Evolutionary conservation across 805 yeast species (phyloP).

Genomic region (Kodamaea kaohsiungensis): DNA sequence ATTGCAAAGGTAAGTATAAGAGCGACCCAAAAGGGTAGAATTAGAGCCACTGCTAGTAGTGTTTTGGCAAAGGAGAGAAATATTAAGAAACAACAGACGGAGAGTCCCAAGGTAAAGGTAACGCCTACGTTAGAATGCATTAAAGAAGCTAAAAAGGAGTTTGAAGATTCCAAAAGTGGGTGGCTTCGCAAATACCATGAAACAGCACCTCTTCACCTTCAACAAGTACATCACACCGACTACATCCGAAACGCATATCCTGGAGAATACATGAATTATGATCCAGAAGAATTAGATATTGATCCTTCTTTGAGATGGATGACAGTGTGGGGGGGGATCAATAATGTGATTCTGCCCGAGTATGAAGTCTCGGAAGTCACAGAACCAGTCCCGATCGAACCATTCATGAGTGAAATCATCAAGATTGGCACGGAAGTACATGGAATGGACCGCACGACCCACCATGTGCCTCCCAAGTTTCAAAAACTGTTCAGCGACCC

Average conservation of each 20-base stretch:
- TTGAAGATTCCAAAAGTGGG: not conserved
- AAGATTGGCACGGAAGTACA: not conserved
- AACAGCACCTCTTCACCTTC: slow-evolving; percentile 16
- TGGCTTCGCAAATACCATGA: slow-evolving; percentile 7
- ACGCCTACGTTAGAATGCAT: not conserved
- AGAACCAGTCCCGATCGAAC: slow-evolving; percentile 2
- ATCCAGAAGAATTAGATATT: slow-evolving; percentile 34
- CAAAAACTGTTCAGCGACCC: slow-evolving; percentile 23
- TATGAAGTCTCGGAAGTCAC: slow-evolving; percentile 2
- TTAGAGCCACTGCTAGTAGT: slow-evolving; percentile 54
- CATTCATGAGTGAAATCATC: slow-evolving; percentile 1
- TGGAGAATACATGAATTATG: slow-evolving; percentile 35
- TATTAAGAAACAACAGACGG: slow-evolving; percentile 8
- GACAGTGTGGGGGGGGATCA: slow-evolving; percentile 40
- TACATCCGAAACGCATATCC: slow-evolving; percentile 39
- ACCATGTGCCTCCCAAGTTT: slow-evolving; percentile 17
- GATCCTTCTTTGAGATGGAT: slow-evolving; percentile 41
- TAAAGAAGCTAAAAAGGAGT: not conserved
- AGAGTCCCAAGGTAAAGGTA: not conserved
- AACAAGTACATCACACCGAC: slow-evolving; percentile 35
- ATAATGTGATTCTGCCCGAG: slow-evolving; percentile 18
- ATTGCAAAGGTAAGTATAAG: slow-evolving; percentile 54
- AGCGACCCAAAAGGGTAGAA: slow-evolving; percentile 53
- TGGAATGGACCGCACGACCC: not conserved
- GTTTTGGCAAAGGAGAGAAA: slow-evolving; percentile 33